Evolutionary conservation across 768 basidiomycete genomes (phyloP).

Genomic region (Lactarius deliciosus): DNA sequence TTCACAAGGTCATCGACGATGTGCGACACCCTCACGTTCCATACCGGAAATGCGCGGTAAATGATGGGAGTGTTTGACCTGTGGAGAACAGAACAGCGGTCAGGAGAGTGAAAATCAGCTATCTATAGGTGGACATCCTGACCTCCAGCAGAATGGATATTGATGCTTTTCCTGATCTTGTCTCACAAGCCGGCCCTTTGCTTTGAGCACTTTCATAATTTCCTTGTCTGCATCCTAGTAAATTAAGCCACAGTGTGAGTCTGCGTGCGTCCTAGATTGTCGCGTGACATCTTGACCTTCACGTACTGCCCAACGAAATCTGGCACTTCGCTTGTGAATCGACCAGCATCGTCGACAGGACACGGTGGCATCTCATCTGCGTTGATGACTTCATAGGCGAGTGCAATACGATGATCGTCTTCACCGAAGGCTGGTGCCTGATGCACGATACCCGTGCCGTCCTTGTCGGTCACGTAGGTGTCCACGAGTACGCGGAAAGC

Average conservation of each 20-base stretch:
- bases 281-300: slow-evolving; percentile 55
- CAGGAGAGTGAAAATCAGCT: slow-evolving; percentile 4
- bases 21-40: slow-evolving; percentile 90
- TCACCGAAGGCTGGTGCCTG: slow-evolving; percentile 99
- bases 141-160: slow-evolving; percentile 99
- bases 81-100: background rate
- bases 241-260: background rate
- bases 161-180: slow-evolving; percentile 85
- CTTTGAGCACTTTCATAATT: slow-evolving; percentile 88
- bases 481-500: slow-evolving; percentile 90
- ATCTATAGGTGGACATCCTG: background rate
- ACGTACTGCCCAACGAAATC: slow-evolving; percentile 88
- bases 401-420: slow-evolving; percentile 93
- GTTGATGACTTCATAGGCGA: slow-evolving; percentile 78
- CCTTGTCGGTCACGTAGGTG: slow-evolving; percentile 88
- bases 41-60: slow-evolving; percentile 92
- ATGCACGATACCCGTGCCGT: slow-evolving; percentile 98
- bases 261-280: background rate
- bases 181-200: slow-evolving; percentile 82
- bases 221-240: slow-evolving; percentile 85
- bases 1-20: slow-evolving; percentile 83
- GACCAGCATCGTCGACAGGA: slow-evolving; percentile 87
- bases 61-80: slow-evolving; percentile 95
- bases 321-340: slow-evolving; percentile 84
- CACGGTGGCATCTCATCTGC: slow-evolving; percentile 94